Conservation (phyloP, 139 green algal species). For the Auxenochlorella pyrenoidosa region DNA sequence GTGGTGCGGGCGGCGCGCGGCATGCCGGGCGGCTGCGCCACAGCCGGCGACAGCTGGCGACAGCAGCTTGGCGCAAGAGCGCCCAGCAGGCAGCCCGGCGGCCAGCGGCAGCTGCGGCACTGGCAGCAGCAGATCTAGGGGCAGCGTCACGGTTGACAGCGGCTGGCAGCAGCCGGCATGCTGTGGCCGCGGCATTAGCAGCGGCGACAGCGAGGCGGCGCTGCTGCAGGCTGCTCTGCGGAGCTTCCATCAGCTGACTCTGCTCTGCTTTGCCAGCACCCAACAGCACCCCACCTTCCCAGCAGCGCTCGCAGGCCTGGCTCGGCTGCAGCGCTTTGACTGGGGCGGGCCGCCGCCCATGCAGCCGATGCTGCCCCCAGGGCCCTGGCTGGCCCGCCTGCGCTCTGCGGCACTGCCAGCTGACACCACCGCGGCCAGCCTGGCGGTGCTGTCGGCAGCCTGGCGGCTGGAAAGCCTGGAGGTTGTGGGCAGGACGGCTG, state of each 20-base stretch:
- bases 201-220: not conserved
- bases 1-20: not conserved
- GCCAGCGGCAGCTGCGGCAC: not conserved
- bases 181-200: not conserved
- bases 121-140: not conserved
- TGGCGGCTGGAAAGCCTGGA: not conserved
- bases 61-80: not conserved
- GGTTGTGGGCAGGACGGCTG: not conserved
- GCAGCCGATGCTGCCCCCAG: not conserved
- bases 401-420: not conserved
- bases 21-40: no score
- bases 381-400: not conserved
- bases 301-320: not conserved
- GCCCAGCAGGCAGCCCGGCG: not conserved
- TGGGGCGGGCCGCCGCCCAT: not conserved
- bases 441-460: slow-evolving; percentile 3
- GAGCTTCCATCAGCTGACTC: not conserved
- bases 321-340: not conserved
- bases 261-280: not conserved
- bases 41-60: not conserved
- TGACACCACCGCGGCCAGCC: not conserved
- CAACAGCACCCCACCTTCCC: not conserved
- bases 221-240: not conserved
- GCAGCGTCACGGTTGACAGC: not conserved
- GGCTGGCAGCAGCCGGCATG: not conserved